Conservation (phyloP, 495 filamentous ascomycete genomes). For the Lasiosphaeria hispida region DNA sequence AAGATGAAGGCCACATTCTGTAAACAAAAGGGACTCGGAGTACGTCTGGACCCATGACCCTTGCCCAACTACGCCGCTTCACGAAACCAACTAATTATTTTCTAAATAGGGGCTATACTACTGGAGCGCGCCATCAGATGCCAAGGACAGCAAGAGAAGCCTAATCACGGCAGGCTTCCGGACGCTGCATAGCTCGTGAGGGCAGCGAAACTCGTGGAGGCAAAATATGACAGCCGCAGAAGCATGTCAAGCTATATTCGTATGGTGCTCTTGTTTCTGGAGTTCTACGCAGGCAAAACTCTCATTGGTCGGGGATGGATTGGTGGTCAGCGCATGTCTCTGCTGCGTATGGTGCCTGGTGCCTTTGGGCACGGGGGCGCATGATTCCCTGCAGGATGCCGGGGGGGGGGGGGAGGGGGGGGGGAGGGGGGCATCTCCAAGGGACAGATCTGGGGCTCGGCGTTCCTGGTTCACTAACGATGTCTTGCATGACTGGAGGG, state of each 20-base stretch:
- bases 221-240: neutral
- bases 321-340: neutral
- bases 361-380: conserved; percentile 1
- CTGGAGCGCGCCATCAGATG: conserved; percentile 85
- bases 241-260: too few relatives aligned
- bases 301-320: conserved; percentile 1
- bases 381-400: conserved; percentile 5
- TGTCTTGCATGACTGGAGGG: conserved; percentile 9
- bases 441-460: conserved; percentile 12
- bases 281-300: neutral
- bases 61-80: neutral
- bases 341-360: neutral
- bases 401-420: too few relatives aligned
- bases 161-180: conserved; percentile 73
- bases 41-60: conserved; percentile 28
- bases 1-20: conserved; percentile 79
- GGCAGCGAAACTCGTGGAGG: neutral
- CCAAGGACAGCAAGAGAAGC: conserved; percentile 60
- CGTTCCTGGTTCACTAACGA: conserved; percentile 6
- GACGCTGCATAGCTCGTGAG: conserved; percentile 58
- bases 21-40: conserved; percentile 69
- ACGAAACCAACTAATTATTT: conserved; percentile 2
- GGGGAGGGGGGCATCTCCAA: conserved; percentile 6
- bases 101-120: conserved; percentile 72
- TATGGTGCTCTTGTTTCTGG: too few relatives aligned